Percentiles rank a stretch among this genome's conserved stretches.
phyloP scores from a whole-genome alignment of 768 basidiomycete species.

The Podaxis sp. region DNA sequence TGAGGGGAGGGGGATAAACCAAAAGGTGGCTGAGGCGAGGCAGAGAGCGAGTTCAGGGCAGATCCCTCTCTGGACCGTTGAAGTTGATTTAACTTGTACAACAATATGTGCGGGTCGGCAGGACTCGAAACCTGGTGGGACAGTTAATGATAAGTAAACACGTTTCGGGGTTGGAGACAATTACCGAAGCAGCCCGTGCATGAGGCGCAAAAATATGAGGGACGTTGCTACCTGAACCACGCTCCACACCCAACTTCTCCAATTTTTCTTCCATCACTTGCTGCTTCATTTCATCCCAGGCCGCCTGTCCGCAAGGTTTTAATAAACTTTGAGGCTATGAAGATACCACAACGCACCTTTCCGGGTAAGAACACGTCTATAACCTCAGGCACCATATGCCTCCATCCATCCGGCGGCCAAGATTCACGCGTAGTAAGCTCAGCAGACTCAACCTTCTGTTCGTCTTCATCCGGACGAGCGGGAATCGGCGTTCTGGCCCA shows the following conservation, averaged over 20 bases:
- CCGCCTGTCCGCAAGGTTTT: constrained; percentile 38
- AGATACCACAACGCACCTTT: constrained; percentile 45
- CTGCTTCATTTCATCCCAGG: constrained; percentile 74
- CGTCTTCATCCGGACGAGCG: constrained; percentile 21
- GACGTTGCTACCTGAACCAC: constrained; percentile 50
- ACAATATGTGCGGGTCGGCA: constrained; percentile 78
- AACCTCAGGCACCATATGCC: constrained; percentile 54
- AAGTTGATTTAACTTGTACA: constrained; percentile 82
- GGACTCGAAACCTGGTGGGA: constrained; percentile 78
- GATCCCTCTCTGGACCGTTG: constrained; percentile 66
- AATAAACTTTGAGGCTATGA: constrained; percentile 14
- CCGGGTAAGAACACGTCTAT: constrained; percentile 84
- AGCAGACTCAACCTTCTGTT: constrained; percentile 22
- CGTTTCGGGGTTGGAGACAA: constrained; percentile 32
- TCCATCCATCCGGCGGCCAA: constrained; percentile 67
- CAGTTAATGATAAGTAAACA: constrained; percentile 16
- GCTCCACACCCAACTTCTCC: constrained; percentile 77
- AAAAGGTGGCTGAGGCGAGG: constrained; percentile 60
- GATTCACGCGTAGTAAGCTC: constrained; percentile 45
- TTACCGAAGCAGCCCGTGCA: constrained; percentile 79
- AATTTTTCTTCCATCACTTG: constrained; percentile 79
- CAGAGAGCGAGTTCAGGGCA: constrained; percentile 49
- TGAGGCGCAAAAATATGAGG: constrained; percentile 72
- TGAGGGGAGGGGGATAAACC: constrained; percentile 52
- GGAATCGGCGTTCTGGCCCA: constrained; percentile 65